These are phyloP conservation scores for Sicyos edulis DNA, from an alignment of 306 rosid genomes.

Conservation along the genomic window DNA sequence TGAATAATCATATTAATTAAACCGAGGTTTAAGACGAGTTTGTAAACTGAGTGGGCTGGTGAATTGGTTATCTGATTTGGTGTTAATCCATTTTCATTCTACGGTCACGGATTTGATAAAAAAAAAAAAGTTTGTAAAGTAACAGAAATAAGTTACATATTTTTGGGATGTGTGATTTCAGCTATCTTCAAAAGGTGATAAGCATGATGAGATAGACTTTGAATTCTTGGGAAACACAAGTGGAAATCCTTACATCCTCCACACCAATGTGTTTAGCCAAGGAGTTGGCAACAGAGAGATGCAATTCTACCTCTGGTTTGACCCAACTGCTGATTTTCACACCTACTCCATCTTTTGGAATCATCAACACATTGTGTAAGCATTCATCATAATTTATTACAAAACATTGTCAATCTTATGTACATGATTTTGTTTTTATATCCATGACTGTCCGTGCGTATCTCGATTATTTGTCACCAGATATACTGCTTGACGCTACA, in stretches of 20 bases:
- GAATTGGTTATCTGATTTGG: too few relatives aligned
- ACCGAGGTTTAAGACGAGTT: not conserved
- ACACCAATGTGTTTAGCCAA: slow-evolving; percentile 52
- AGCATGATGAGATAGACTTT: slow-evolving; percentile 55
- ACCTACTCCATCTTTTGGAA: slow-evolving; percentile 62
- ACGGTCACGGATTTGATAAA: too few relatives aligned
- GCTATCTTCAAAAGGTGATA: slow-evolving; percentile 17
- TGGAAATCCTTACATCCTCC: slow-evolving; percentile 59
- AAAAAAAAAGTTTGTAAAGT: too few relatives aligned
- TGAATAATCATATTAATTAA: not conserved
- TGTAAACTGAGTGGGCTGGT: too few relatives aligned
- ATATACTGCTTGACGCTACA: too few relatives aligned
- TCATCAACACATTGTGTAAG: slow-evolving; percentile 47
- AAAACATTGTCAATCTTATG: too few relatives aligned
- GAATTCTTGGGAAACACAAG: slow-evolving; percentile 68
- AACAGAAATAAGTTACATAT: too few relatives aligned
- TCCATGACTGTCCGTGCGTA: too few relatives aligned
- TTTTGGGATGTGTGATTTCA: not conserved
- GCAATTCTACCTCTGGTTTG: slow-evolving; percentile 65
- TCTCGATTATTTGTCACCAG: too few relatives aligned
- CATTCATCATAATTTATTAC: not conserved
- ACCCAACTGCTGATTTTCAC: slow-evolving; percentile 65
- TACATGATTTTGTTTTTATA: too few relatives aligned
- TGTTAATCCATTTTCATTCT: too few relatives aligned
- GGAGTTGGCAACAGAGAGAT: slow-evolving; percentile 68